Percentiles rank a stretch among this genome's conserved stretches.
Conservation (phyloP, 2,329 filamentous ascomycete species). For the Ophiosphaerella narmari region DNA sequence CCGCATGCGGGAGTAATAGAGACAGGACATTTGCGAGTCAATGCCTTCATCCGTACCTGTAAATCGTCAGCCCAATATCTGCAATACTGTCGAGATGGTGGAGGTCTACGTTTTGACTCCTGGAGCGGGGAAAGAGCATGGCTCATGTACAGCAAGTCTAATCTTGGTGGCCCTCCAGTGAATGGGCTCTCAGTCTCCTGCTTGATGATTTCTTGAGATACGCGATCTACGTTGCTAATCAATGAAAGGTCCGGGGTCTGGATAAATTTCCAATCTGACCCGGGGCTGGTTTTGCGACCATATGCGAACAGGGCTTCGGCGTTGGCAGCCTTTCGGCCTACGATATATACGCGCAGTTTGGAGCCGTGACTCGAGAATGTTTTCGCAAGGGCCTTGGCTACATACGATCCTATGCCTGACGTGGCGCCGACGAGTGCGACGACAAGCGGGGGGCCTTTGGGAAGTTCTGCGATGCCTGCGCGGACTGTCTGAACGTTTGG, state of each 20-base stretch:
- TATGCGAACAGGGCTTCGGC: constrained; percentile 33
- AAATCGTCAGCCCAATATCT: constrained; percentile 49
- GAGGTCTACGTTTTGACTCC: constrained; percentile 53
- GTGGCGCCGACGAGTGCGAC: constrained; percentile 27
- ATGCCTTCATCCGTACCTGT: constrained; percentile 44
- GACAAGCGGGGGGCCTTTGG: constrained; percentile 24
- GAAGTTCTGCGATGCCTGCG: constrained; percentile 16
- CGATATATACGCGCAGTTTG: constrained; percentile 48
- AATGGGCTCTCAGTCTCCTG: constrained; percentile 28
- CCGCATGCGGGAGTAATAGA: constrained; percentile 47
- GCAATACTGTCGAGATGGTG: neutral
- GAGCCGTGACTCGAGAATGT: constrained; percentile 20
- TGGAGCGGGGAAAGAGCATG: constrained; percentile 32
- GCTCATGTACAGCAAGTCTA: constrained; percentile 43
- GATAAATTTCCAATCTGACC: constrained; percentile 43
- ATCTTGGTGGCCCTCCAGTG: constrained; percentile 23
- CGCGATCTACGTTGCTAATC: constrained; percentile 42
- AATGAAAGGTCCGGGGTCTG: constrained; percentile 36
- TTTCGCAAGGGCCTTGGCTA: constrained; percentile 19
- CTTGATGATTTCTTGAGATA: constrained; percentile 32
- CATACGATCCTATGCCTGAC: constrained; percentile 33
- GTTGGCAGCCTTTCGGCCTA: constrained; percentile 47
- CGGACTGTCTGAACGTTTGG: constrained; percentile 19
- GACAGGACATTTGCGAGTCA: constrained; percentile 37
- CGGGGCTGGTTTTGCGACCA: constrained; percentile 31